Evolutionary conservation across 768 basidiomycete genomes (phyloP), one percentile per base, ranked within the genome.

Genomic region (Tephrocybe rancida): DNA sequence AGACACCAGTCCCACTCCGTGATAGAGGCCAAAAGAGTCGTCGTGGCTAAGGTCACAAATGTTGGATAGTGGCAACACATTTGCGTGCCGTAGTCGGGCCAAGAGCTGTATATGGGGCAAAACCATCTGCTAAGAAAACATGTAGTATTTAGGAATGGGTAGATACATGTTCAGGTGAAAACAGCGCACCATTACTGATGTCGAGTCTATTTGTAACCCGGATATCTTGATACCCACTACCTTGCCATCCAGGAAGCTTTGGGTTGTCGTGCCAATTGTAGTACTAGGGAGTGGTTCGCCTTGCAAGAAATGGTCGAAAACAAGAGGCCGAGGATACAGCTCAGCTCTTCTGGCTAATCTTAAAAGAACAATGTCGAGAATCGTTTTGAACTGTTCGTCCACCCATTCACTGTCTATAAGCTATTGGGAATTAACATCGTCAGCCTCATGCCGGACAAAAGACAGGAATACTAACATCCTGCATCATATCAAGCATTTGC

Each of bases 1-100:
- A 34, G 52, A 53, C 10, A 53, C 45, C n/a, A 53, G 27, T 16
- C 52, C 45, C n/a, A 53, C n/a, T n/a, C n/a, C n/a, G n/a, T n/a
- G n/a, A n/a, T n/a, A n/a, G n/a, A n/a, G n/a, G n/a, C n/a, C n/a
- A n/a, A n/a, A n/a, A n/a, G n/a, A n/a, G 11, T 29, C 27, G 5
- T 11, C 3, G 13, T 27, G 27, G 14, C 10, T n/a, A 39, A 48
- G 37, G 11, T 6, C 25, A 16, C 18, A 48, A 18, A 48, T 10
- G 18, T 37, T 37, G 16, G 22, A 16, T 9, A 48, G 39, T 10
- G 25, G 37, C n/a, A 48, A 29, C 18, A 48, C 22, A 29, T 48
- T 48, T 5, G 34, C 21, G 18, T 48, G 48, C 1, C n/a, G 35
- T 13, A 48, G 25, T 14, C 39, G 48, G 22, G 24, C 25, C 48